Conservation (phyloP, 164 flowering plant genomes). For the Kingdonia uniflora region DNA sequence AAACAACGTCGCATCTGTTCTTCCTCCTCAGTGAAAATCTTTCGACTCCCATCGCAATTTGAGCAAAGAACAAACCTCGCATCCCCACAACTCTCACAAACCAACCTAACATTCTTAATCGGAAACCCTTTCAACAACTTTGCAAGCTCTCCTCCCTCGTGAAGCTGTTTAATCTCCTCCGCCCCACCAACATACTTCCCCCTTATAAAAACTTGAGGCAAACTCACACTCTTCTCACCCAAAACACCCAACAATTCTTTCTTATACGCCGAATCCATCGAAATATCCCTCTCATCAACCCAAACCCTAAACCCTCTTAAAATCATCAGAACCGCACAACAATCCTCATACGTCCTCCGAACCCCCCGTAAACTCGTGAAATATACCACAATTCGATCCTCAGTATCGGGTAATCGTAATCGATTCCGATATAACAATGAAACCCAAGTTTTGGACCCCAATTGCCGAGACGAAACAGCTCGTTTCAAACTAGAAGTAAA, state of each 20-base stretch:
- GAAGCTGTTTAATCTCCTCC: conserved; percentile 60
- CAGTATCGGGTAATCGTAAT: conserved; percentile 21
- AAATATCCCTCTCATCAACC: conserved; percentile 83
- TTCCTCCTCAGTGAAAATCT: conserved; percentile 55
- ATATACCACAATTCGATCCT: conserved; percentile 54
- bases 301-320: conserved; percentile 60
- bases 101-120: conserved; percentile 20
- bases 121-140: conserved; percentile 61
- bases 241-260: conserved; percentile 49
- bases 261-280: conserved; percentile 70
- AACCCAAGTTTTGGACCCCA: neutral
- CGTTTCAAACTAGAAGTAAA: neutral
- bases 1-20: conserved; percentile 37
- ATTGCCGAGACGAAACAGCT: neutral
- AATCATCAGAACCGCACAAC: conserved; percentile 53
- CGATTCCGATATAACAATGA: neutral
- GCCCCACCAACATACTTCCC: conserved; percentile 77
- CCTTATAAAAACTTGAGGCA: conserved; percentile 75
- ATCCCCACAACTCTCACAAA: conserved; percentile 74
- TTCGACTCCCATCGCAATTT: conserved; percentile 71
- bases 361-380: conserved; percentile 81
- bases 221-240: conserved; percentile 31
- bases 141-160: conserved; percentile 66
- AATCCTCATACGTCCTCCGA: conserved; percentile 83
- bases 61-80: conserved; percentile 77